Evolutionary conservation across 306 rosid genomes (phyloP).

Genomic region (Crataegus laevigata): DNA sequence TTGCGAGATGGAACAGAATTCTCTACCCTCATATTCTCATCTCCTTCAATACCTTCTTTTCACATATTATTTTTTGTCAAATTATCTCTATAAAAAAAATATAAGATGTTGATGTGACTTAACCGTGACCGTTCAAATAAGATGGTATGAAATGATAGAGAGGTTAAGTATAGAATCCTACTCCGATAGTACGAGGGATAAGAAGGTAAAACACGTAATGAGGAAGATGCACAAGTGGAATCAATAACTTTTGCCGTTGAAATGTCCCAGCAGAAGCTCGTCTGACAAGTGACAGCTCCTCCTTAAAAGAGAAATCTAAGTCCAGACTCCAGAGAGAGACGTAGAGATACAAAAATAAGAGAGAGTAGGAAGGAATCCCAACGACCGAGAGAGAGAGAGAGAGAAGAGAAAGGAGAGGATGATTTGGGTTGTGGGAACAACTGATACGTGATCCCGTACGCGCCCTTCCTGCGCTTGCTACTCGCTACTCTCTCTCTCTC

Average conservation of each 20-base stretch:
- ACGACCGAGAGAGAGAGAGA: neutral
- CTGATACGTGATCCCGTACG: neutral
- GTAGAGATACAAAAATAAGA: neutral
- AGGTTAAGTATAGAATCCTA: no score
- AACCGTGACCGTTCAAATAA: no score
- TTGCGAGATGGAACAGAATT: no score
- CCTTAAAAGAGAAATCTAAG: slow-evolving; percentile 11
- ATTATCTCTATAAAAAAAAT: no score
- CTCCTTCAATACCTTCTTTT: no score
- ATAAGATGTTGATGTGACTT: no score
- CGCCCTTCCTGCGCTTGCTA: slow-evolving; percentile 5
- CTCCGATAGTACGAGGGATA: no score
- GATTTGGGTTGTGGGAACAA: neutral
- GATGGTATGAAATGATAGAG: no score
- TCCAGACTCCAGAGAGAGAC: no score
- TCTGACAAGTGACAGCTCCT: slow-evolving; percentile 15
- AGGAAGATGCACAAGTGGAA: neutral
- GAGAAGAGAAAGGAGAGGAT: neutral
- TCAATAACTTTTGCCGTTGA: slow-evolving; percentile 6
- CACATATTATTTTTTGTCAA: no score
- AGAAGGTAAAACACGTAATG: neutral
- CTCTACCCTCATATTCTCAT: no score
- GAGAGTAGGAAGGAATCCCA: slow-evolving; percentile 6
- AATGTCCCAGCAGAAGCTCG: neutral
- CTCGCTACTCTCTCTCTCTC: neutral